Base-by-base conservation (phyloP, 2,329 filamentous ascomycete species). In the Penicillium sp. region DNA sequence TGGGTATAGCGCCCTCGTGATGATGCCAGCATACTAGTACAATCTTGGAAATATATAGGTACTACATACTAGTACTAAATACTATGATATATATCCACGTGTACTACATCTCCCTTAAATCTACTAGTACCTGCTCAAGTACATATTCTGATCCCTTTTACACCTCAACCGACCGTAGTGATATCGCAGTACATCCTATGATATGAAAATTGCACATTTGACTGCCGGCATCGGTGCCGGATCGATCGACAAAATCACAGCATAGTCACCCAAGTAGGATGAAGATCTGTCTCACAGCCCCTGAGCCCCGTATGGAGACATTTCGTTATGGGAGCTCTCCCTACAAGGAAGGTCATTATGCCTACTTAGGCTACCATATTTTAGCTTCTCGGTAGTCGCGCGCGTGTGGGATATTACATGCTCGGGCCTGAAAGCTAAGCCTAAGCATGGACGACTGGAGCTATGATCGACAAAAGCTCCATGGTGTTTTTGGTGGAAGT, bases 281-380 rank as follows among this genome's bases (percentile, higher is more conserved):
- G 46, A 21, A 31, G 40, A 53, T 57, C 50, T 62, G 55, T 56
- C 48, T 62, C 55, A 56, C 39, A 52, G 21, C 58, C 54, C 61
- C 55, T 61, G 55, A 58, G 46, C 45, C 49, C 48, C 42, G 14
- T 26, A 39, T 14, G 52, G 29, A 40, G 42, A 34, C 18, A 34
- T 11, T 18, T 39, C 50, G 45, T 47, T 37, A 48, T 39, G 24
- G 48, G 14, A 40, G 16, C n/a, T 36, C 28, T 16, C 48, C 48
- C 18, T 34, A 57, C 36, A 52, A 46, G 54, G 57, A 59, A 57
- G 51, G 54, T 57, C 34, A 16, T 28, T 55, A 52, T 49, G 42
- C 33, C 16, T 31, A 33, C 33, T 23, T 34, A 49, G 49, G 49
- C 48, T 45, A 13, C 47, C 16, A 24, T n/a, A 44, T 44, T 51